phyloP scores from a whole-genome alignment of 2,329 filamentous ascomycete genomes.

The Hymenoscyphus scutula region DNA sequence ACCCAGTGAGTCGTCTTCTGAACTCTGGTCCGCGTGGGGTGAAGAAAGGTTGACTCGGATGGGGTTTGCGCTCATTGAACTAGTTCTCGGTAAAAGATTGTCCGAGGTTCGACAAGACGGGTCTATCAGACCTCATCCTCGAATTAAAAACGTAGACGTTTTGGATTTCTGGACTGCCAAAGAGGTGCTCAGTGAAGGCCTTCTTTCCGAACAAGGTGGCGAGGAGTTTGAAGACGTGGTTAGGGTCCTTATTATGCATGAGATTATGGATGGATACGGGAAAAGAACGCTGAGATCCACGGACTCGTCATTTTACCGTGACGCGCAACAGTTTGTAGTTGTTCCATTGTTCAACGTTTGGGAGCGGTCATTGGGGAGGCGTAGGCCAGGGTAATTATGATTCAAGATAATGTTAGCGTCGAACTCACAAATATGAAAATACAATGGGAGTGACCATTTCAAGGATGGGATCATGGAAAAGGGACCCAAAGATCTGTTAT shows the following conservation, averaged over 20 bases:
- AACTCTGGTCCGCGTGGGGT: neutral
- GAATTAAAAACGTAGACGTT: neutral
- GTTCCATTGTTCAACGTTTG: neutral
- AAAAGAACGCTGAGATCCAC: slow-evolving; percentile 1
- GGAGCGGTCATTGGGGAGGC: neutral
- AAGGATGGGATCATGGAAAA: too few species aligned
- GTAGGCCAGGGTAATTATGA: neutral
- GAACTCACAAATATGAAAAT: too few species aligned
- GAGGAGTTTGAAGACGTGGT: slow-evolving; percentile 5
- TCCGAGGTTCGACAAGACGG: slow-evolving; percentile 12
- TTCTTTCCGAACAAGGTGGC: neutral
- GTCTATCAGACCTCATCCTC: slow-evolving; percentile 6
- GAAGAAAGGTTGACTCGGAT: slow-evolving; percentile 3
- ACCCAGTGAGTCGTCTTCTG: neutral
- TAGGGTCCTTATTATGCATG: slow-evolving; percentile 1
- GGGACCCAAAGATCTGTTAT: too few species aligned
- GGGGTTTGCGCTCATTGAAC: neutral
- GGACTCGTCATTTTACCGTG: slow-evolving; percentile 5
- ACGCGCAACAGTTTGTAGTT: neutral
- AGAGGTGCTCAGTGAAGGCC: neutral
- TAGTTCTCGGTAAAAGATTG: neutral
- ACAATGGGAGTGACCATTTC: too few species aligned
- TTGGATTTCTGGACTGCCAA: neutral
- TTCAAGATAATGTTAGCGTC: neutral
- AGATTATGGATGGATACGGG: neutral